Conservation (phyloP, 1,284 basidiomycete species). For the Blastosporella zonata region DNA sequence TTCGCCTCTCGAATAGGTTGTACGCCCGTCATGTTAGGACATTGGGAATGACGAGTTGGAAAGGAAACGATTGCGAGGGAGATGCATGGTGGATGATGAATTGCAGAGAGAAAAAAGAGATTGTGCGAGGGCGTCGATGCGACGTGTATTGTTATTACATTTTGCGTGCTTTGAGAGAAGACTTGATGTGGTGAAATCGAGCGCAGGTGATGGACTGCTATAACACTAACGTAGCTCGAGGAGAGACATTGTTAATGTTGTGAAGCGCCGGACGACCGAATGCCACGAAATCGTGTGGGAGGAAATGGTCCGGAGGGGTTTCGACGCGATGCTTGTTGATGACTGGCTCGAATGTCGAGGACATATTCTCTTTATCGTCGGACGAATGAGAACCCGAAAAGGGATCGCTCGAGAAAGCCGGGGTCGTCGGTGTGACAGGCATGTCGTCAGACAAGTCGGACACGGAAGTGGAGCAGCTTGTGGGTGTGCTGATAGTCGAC, state of each 20-base stretch:
- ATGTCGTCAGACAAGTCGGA: conserved; percentile 80
- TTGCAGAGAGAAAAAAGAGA: conserved; percentile 63
- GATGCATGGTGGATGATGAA: conserved; percentile 71
- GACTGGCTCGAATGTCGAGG: conserved; percentile 63
- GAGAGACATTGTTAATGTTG: conserved; percentile 53
- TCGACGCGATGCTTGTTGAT: conserved; percentile 69
- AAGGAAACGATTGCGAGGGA: conserved; percentile 59
- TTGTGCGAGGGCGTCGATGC: conserved; percentile 54
- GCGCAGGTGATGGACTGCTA: conserved; percentile 41
- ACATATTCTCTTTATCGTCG: conserved; percentile 77
- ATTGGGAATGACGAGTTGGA: conserved; percentile 35
- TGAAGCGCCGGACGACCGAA: conserved; percentile 73
- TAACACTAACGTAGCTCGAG: conserved; percentile 56
- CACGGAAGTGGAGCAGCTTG: conserved; percentile 65
- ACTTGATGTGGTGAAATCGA: conserved; percentile 33
- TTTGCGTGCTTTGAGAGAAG: conserved; percentile 51
- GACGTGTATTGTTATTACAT: conserved; percentile 77
- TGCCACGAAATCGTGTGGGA: conserved; percentile 74
- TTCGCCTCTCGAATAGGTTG: conserved; percentile 38
- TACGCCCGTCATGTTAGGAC: conserved; percentile 45
- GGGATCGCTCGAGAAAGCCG: conserved; percentile 53
- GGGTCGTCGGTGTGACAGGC: conserved; percentile 75
- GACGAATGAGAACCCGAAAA: conserved; percentile 56
- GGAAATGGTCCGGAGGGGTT: conserved; percentile 66
- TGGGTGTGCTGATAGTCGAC: conserved; percentile 64